Base-by-base conservation (phyloP, 352 stramenopile genomes). In the Globisporangium nagaii region DNA sequence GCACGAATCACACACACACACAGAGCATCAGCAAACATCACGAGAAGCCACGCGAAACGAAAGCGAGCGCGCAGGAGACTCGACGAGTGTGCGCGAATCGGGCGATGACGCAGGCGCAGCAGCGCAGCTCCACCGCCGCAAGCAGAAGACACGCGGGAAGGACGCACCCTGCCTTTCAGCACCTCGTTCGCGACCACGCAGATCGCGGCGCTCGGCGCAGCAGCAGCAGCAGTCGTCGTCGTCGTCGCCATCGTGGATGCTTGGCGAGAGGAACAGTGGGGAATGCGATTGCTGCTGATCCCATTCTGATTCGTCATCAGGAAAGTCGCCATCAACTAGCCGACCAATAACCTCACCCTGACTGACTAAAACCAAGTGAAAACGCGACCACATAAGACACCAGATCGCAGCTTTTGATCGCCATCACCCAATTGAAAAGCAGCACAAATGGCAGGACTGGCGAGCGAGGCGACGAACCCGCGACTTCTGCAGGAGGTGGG, bases 121-220 rank as follows among this genome's bases (percentile, higher is more conserved):
- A 35, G 40, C 34, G 22, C 27, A 15, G 34, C 3, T 36, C 31
- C 31, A 13, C 15, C 9, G 9, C 6, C 17, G 12, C 10, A 11
- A 19, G n/a, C n/a, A n/a, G 6, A n/a, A 15, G 22, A 32, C 41
- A 47, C 30, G 41, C 4, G 7, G 8, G 6, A 27, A 22, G 13
- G 17, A 46, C 41, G 7, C 40, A 90, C 84, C 68, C 92, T 90
- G 32, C 82, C 84, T 13, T 76, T 88, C 19, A 95, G 68, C 24
- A 95, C 80, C 78, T 95, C 84, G 55, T 93, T 90, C 39, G 60
- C 84, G 42, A 95, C 82, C 35, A 95, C 81, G 39, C 82, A 95
- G 40, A 93, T 58, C 0, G 84, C 84, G 12, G 82, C 84, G 30
- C 76, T 65, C 5, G 82, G 84, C 10, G 69, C 53, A 40, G 32